Evolutionary conservation across 2,329 filamentous ascomycete species (phyloP), one percentile per base, ranked within the genome.

Genomic region (Fusarium continuum): DNA sequence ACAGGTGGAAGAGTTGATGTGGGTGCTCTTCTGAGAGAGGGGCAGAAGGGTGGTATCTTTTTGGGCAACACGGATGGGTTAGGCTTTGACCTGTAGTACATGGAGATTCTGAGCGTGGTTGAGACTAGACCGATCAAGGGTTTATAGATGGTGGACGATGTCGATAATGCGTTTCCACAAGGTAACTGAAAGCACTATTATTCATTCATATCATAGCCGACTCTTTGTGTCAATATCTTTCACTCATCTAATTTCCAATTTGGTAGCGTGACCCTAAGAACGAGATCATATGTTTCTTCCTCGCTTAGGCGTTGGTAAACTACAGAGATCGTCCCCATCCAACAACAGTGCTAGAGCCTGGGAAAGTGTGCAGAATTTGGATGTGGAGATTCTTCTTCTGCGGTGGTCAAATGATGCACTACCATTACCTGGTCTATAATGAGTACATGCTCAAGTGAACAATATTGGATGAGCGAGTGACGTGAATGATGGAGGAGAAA

Each of bases 1-100:
- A 91, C 92, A 0, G 85, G 87, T n/a, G 91, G 92, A 0, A 81
- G 85, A n/a, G 86, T 97, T n/a, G 91, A 97, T 78, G 82, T 97
- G 6, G 89, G 89, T 46, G 83, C 92, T 68, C 75, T 97, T 71
- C 69, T 89, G 51, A 82, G 79, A 52, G 86, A 86, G n/a, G 83
- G 82, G 32, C 83, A 84, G 29, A 86, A 87, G 61, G 73, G 72
- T 1, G 74, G 73, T 1, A 44, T 78, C 13, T 78, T 78, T 34
- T 34, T 78, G 22, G 77, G 77, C 1, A 75, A 68, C 20, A 60
- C 73, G 1, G 85, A 88, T 38, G 70, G 69, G 13, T 45, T 76
- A 43, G 72, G 72, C 8, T 67, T 75, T 46, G 68, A 70, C 17
- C 39, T 75, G 44, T 73, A 58, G 67, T 45, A 29, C 22, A 16